Conservation (phyloP, 441 rosid genomes). For the Cnidoscolus chayamansa region DNA sequence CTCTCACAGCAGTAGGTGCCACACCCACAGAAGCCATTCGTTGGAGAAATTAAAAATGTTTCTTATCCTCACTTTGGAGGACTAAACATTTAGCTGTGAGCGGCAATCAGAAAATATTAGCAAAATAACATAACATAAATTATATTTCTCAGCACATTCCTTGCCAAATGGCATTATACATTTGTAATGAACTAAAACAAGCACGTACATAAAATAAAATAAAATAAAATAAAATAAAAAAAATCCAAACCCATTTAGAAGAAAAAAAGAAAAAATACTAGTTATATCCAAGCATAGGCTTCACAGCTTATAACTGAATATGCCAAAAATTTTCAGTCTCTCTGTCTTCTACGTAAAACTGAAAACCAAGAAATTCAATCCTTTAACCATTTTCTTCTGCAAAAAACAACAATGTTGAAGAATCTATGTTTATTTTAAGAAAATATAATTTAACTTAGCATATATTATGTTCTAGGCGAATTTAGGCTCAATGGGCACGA, state of each 20-base stretch:
- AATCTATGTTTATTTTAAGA: background rate
- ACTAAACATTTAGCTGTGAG: conserved; percentile 42
- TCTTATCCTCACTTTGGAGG: conserved; percentile 28
- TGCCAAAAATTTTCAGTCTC: too few species aligned
- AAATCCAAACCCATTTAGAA: too few species aligned
- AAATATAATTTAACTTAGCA: background rate
- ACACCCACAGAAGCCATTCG: conserved; percentile 76
- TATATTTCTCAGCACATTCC: too few species aligned
- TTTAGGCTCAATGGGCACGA: background rate
- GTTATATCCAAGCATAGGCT: too few species aligned
- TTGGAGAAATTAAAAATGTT: conserved; percentile 23
- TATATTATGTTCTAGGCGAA: background rate
- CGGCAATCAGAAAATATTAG: background rate
- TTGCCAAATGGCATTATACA: background rate
- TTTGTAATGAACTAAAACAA: background rate
- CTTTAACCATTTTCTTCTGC: too few species aligned
- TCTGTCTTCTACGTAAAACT: too few species aligned
- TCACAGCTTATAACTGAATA: too few species aligned
- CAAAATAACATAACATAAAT: conserved; percentile 13
- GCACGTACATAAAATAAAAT: background rate
- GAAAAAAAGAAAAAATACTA: too few species aligned
- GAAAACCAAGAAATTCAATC: too few species aligned
- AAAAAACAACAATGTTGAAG: too few species aligned
- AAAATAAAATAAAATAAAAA: too few species aligned
- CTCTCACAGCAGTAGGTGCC: conserved; percentile 63